Evolutionary conservation across 108 stramenopile genomes (phyloP).

Genomic region (Stephanodiscus minutulus): DNA sequence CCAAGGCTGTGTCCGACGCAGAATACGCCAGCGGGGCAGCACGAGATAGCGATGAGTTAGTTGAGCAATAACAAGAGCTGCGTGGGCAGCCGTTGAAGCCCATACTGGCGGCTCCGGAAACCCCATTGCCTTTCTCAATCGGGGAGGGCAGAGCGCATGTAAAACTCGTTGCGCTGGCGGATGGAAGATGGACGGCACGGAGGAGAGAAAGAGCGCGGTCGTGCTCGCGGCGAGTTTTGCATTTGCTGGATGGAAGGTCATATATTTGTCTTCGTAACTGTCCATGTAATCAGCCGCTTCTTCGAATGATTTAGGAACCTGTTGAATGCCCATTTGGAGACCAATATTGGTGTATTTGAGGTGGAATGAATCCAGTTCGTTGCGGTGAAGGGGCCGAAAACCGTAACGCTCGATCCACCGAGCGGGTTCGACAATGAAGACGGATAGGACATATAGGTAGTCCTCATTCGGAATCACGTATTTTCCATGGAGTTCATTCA

Average conservation of each 20-base stretch:
- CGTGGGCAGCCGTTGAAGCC: not conserved
- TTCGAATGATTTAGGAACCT: constrained; percentile 19
- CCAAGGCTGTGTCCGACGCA: not conserved
- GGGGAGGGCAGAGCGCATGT: constrained; percentile 25
- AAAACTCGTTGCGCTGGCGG: constrained; percentile 13
- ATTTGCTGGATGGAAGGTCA: constrained; percentile 19
- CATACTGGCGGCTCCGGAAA: constrained; percentile 19
- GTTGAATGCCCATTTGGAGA: constrained; percentile 20
- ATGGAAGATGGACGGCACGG: constrained; percentile 11
- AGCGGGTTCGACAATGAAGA: constrained; percentile 28
- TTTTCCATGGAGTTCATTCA: constrained; percentile 23
- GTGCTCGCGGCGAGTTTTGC: constrained; percentile 20
- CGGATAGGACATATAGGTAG: constrained; percentile 23
- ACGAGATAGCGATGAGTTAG: not conserved
- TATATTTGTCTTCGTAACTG: constrained; percentile 24
- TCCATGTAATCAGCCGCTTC: constrained; percentile 20
- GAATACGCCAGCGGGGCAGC: not conserved
- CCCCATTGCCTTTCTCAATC: constrained; percentile 19
- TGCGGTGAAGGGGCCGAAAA: constrained; percentile 22
- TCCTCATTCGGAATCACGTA: constrained; percentile 29
- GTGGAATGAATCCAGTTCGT: constrained; percentile 22
- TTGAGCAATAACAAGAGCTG: not conserved
- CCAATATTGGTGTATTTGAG: constrained; percentile 28
- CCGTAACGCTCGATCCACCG: constrained; percentile 26
- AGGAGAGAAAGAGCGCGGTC: constrained; percentile 13